Evolutionary conservation across 352 stramenopile genomes (phyloP), one percentile per base, ranked within the genome.

Genomic region (Phytopythium boreale): DNA sequence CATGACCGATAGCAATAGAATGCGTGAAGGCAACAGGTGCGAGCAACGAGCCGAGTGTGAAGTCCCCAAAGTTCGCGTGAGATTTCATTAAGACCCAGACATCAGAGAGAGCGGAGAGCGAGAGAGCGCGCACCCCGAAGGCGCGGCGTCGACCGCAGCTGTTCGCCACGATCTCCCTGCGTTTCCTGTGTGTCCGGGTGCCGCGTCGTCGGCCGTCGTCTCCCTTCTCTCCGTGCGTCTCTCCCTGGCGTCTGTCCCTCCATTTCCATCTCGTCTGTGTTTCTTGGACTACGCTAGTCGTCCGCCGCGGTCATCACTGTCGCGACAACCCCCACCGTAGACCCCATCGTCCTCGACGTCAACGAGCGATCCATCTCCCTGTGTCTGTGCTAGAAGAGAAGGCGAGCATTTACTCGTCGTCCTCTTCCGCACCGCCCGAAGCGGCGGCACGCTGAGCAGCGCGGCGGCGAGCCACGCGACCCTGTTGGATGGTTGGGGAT

Each of bases 391-490:
- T 27, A 27, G 31, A 62, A 61, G 66, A 34, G 29, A 34, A 8
- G 55, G 61, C 56, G 59, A 64, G 70, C 52, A 72, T 74, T 91
- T 94, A 93, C 71, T 93, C 85, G 64, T 95, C 87, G 69, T 95
- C 87, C 59, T 93, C 85, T 36, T 74, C 69, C 62, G 73, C 95
- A 64, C 90, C 95, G 68, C 88, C 91, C 63, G 84, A 85, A 63
- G 90, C 93, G 41, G 95, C 95, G 63, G 95, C 95, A 73, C 94
- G 95, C 71, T 96, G 87, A 26, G 94, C 95, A 59, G 94, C 94
- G 78, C 97, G 87, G 80, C 97, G 92, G 84, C 96, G 89, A 58
- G 97, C 96, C 66, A 99, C 94, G 84, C 97, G 96, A 78, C 97
- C 97, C 63, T 87, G 63, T 65, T 70, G 57, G 14, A 41, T 49